Base-by-base conservation (phyloP, 441 rosid species). In the Gossypium laxum region DNA sequence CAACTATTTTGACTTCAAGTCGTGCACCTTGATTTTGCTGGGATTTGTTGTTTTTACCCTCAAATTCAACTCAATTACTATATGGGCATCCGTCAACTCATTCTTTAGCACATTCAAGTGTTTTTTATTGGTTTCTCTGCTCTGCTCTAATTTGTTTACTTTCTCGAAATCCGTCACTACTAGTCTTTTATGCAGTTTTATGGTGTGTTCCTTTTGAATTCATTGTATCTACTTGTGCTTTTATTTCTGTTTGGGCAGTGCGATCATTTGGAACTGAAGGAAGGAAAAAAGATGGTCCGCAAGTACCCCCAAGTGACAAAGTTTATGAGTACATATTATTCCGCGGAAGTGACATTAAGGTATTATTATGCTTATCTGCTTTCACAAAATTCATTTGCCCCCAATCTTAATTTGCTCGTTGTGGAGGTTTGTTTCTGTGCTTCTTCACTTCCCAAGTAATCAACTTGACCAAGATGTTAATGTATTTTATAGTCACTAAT, bases 261-360 rank as follows among this genome's bases (percentile, higher is more conserved):
- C 88, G 97, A 74, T 91, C 98, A 12, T 91, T 91, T 83, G 98
- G 98, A 77, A 91, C 97, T 12, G 97, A 94, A 82, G 97, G 94
- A 78, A 83, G 97, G 81, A 89, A 89, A 76, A 89, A 90, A 61
- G 97, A 91, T 83, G 97, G 96, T 28, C 88, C 87, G 0, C 96
- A 90, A 78, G 81, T 88, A 41, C 91, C 84, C 26, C 90, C 85
- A 0, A 84, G 88, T 74, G 96, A 90, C 24, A 90, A 83, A 80
- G 88, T 90, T 70, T 90, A 88, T 45, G 96, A 88, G 73, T 93
- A 93, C 82, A 93, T 93, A 70, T 75, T 90, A 79, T 93, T 93
- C 78, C 91, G 97, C 32, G 96, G 98, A 74, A 88, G 91, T 60
- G 98, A 93, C 81, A 91, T 93, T 76, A 93, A 90, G 96, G 98